Base-by-base conservation (phyloP, 2,329 filamentous ascomycete species). In the Calonectria pauciramosa region DNA sequence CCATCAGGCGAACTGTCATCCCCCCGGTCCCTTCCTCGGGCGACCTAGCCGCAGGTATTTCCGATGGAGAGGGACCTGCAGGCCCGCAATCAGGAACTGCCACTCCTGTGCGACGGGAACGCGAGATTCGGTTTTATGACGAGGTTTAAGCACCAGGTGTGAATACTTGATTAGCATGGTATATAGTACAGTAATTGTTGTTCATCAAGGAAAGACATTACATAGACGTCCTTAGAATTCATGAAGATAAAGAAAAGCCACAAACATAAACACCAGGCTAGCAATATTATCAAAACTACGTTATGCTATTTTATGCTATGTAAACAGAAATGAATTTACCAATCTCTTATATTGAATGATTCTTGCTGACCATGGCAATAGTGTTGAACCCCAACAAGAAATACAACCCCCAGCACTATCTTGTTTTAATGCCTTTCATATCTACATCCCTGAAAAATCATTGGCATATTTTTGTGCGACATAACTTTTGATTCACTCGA, bases 41-140 rank as follows among this genome's bases (percentile, higher is more conserved):
- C n/a, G n/a, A 52, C 23, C 59, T 23, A 18, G 32, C 32, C 7
- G 30, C n/a, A 18, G 41, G 36, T 4, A 4, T 10, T 26, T 8
- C 67, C 26, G 6, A 63, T 36, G n/a, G 4, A 6, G n/a, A 34
- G n/a, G 56, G 16, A 5, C 32, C n/a, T 3, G 7, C 18, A 16
- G 51, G 34, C n/a, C 5, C 30, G 8, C 69, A 60, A 10, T 44
- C 64, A 2, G 64, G 73, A 16, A 18, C 56, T 4, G 51, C 44
- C 14, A 74, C 71, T 10, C 73, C 38, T 5, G n/a, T 72, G 7
- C 71, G 68, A 26, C 68, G 72, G 0, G 36, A 70, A 44, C 74
- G 79, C 14, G 79, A 81, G 41, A 80, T 81, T 28, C 73, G 77
- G 26, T 81, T 81, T 23, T 60, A 71, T 0, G 79, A 81, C 11